Evolutionary conservation across 2,329 filamentous ascomycete genomes (phyloP).

Genomic region (Penicillium sp.): DNA sequence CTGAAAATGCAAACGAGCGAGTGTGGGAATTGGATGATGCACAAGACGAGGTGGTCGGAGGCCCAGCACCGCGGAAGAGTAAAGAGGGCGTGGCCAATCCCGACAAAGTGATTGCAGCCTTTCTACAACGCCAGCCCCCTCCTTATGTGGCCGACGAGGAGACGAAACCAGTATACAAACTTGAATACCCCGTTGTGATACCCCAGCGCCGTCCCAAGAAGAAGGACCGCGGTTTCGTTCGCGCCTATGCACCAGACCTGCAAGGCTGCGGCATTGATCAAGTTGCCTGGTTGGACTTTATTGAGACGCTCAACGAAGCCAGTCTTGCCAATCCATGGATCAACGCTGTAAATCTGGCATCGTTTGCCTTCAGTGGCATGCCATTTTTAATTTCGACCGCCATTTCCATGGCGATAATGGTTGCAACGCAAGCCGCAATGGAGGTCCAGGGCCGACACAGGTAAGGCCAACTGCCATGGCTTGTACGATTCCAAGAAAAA

Average conservation of each 20-base stretch:
- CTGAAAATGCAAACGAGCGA: conserved; percentile 7
- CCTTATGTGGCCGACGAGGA: not conserved
- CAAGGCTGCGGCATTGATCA: conserved; percentile 32
- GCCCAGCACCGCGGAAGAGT: conserved; percentile 7
- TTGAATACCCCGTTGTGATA: conserved; percentile 31
- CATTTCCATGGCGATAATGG: conserved; percentile 8
- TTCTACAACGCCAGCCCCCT: conserved; percentile 12
- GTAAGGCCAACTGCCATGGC: not conserved
- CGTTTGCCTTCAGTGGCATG: not conserved
- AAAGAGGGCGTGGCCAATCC: conserved; percentile 11
- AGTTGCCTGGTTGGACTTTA: conserved; percentile 34
- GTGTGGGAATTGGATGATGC: conserved; percentile 15
- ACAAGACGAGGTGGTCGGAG: conserved; percentile 11
- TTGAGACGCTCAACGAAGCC: conserved; percentile 25
- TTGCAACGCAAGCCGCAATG: conserved; percentile 6
- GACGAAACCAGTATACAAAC: not conserved
- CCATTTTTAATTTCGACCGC: conserved; percentile 1
- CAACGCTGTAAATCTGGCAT: conserved; percentile 11
- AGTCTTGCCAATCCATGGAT: conserved; percentile 13
- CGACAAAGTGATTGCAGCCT: conserved; percentile 14
- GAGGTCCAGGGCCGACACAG: conserved; percentile 20
- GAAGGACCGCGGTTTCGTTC: conserved; percentile 36
- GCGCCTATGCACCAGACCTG: conserved; percentile 37
- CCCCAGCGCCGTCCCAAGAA: conserved; percentile 36
- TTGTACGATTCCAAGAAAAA: not conserved